phyloP scores from a whole-genome alignment of 176 grass and related monocot species.

The Ampelocalamus luodianensis region DNA sequence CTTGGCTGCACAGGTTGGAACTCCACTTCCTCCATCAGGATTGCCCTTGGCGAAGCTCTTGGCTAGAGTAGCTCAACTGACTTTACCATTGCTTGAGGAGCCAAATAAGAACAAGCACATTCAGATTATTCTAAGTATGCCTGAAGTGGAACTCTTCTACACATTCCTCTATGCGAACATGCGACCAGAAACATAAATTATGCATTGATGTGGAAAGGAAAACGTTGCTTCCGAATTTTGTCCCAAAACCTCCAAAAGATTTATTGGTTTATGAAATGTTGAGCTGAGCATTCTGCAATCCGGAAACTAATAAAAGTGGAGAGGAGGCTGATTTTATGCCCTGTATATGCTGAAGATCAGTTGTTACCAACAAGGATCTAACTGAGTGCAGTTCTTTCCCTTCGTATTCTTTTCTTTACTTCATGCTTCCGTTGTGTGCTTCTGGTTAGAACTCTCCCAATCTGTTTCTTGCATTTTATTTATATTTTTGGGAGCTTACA shows the following conservation, averaged over 20 bases:
- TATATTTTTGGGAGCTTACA: conserved; percentile 37
- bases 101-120: conserved; percentile 84
- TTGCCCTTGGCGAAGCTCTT: conserved; percentile 79
- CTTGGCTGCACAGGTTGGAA: conserved; percentile 46
- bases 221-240: conserved; percentile 35
- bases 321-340: conserved; percentile 7
- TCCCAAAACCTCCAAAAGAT: not conserved
- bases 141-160: conserved; percentile 89
- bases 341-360: conserved; percentile 35
- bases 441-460: conserved; percentile 1
- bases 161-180: conserved; percentile 90
- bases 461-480: not conserved
- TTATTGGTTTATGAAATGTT: not conserved
- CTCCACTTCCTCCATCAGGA: conserved; percentile 52
- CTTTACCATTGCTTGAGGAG: conserved; percentile 75
- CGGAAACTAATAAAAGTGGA: conserved; percentile 5
- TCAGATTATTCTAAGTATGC: conserved; percentile 68
- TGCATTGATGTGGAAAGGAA: not conserved
- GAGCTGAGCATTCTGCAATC: not conserved
- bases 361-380: conserved; percentile 28
- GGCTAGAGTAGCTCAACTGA: conserved; percentile 73
- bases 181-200: conserved; percentile 44
- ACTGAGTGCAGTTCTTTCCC: not conserved
- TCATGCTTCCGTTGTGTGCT: not conserved
- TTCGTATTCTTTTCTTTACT: not conserved